Evolutionary conservation across 2,329 filamentous ascomycete genomes (phyloP), one percentile per base, ranked within the genome.

Genomic region (Verticillium longisporum): DNA sequence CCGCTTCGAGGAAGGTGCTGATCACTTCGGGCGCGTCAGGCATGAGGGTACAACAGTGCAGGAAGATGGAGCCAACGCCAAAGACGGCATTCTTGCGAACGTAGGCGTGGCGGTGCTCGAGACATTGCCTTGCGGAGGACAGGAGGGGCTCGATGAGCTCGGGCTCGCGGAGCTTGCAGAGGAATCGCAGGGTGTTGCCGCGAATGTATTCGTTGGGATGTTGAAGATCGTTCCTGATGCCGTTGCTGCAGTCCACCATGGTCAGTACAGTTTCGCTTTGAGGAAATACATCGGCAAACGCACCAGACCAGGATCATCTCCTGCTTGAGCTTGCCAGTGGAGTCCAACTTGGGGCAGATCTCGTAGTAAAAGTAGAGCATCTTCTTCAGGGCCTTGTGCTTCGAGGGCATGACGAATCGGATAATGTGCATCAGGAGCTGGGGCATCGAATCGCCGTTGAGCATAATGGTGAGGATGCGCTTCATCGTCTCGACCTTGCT

Each of bases 261-360:
- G 45, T 53, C 45, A 53, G 45, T 18, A 21, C 2, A 53, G 45
- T 53, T 21, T 18, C 18, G 7, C 38, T 18, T 26, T 21, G 14
- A 21, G 45, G 15, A 18, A n/a, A 21, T 21, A 4, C 18, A 26
- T 26, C 45, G n/a, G 3, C 13, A 21, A 54, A 68, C 75, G 74
- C 82, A 97, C 94, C 95, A 99, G 70, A 99, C 95, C 71, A 99
- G 80, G 75, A 99, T 99, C 92, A 97, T 98, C 80, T 99, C 95
- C 78, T 99, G 95, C 83, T 97, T 97, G 66, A 99, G 81, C 83
- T 98, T 99, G 71, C 95, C 95, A 72, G 83, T 88, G 60, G 88
- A 83, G 76, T 99, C 95, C 62, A 92, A 88, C 80, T 99, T 99
- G 50, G 94, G 95, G 75, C 95, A 98, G 74, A 98, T 95, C 79